Conservation (phyloP, 2,329 filamentous ascomycete species). For the Diaporthe sp. region DNA sequence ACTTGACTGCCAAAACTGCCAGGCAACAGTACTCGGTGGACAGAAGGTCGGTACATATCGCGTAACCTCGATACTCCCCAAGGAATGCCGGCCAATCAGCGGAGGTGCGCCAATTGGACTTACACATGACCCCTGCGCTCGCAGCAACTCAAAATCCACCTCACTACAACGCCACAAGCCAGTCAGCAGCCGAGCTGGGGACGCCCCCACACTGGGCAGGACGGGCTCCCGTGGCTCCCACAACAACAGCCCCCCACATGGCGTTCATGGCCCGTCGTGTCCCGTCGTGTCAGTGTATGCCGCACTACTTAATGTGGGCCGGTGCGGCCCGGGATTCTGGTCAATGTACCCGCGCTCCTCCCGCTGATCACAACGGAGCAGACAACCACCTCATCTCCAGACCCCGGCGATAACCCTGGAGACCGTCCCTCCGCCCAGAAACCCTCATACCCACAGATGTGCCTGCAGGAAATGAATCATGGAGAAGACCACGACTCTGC, state of each 20-base stretch:
- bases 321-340: slow-evolving; percentile 15
- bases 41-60: slow-evolving; percentile 11
- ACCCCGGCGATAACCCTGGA: background rate
- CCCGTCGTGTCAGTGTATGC: background rate
- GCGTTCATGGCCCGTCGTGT: background rate
- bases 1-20: background rate
- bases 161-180: background rate
- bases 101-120: background rate
- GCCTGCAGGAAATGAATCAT: slow-evolving; percentile 31
- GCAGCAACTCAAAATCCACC: background rate
- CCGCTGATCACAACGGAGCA: background rate
- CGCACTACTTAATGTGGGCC: slow-evolving; percentile 8
- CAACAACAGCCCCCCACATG: slow-evolving; percentile 4
- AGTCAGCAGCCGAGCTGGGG: background rate
- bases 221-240: background rate
- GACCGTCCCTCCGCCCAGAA: background rate
- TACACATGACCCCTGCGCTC: background rate
- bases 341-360: slow-evolving; percentile 15
- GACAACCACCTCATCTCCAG: slow-evolving; percentile 13
- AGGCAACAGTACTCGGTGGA: background rate
- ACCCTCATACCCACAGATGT: slow-evolving; percentile 1
- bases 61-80: background rate
- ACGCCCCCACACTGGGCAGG: background rate
- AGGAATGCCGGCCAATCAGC: background rate
- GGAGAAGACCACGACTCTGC: background rate